Evolutionary conservation across 2,329 filamentous ascomycete genomes (phyloP), one percentile per base, ranked within the genome.

Genomic region (Aureobasidium sp.): DNA sequence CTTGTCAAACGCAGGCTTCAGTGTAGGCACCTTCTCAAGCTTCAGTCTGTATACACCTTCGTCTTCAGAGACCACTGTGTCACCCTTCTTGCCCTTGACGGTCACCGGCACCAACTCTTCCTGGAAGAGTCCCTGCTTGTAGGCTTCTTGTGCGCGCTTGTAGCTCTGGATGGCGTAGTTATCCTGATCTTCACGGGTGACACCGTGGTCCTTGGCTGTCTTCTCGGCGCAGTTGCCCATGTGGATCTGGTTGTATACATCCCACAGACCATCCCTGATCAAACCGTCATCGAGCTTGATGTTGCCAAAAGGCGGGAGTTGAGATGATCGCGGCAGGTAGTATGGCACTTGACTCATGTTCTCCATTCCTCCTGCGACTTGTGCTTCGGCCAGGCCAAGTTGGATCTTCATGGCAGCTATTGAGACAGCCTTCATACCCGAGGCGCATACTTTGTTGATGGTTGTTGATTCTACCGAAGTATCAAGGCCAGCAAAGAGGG

Each of bases 191-290:
- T 97, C 86, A 15, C 94, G 81, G 9, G 88, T 87, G 65, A 99
- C 83, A 1, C 83, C 78, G 75, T 90, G 83, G 69, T 92, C 93
- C 81, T 96, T 96, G 52, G 90, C 94, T 1, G 93, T 97, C 67
- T 88, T 90, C 78, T 99, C 94, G 16, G 92, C 92, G 72, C 94
- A 99, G 69, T 94, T 91, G 47, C 94, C 94, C 94, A 99, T 99
- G 76, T 97, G 94, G 70, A 97, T 89, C 72, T 96, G 85, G 74
- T 96, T 91, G 76, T 97, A 99, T 15, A 96, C 93, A 72, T 99
- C 94, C 79, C 91, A 96, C 64, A 99, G 77, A 0, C 94, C 94
- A 71, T 99, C 94, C 75, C 94, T 94, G 72, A 97, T 88, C 69
- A 99, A 77, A 0, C 93, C 94, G 70, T 99, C 94, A 74, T 96